These are phyloP conservation scores for Candida tropicalis DNA, from an alignment of 1,139 yeast genomes.

Conservation along the genomic window DNA sequence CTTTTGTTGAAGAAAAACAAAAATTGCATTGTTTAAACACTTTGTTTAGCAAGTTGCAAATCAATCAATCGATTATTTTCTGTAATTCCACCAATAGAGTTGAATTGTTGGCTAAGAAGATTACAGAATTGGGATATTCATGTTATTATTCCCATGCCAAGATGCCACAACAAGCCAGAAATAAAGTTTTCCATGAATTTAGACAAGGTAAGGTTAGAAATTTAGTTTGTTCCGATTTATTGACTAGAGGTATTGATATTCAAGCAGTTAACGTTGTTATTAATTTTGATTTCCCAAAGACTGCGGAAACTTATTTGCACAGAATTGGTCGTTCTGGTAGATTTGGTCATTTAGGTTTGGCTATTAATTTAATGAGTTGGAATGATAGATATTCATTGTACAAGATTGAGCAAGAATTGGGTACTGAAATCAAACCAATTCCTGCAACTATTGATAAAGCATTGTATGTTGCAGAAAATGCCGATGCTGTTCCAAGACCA, in stretches of 20 bases:
- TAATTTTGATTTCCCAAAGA: conserved; percentile 97
- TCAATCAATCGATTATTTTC: conserved; percentile 94
- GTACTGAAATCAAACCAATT: conserved; percentile 95
- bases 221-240: conserved; percentile 91
- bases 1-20: conserved; percentile 96
- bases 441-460: conserved; percentile 88
- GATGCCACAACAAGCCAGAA: conserved; percentile 97
- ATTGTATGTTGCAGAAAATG: conserved; percentile 84
- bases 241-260: conserved; percentile 98
- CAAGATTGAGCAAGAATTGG: conserved; percentile 95
- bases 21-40: conserved; percentile 95
- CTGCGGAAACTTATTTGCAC: conserved; percentile 95
- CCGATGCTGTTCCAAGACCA: conserved; percentile 80
- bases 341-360: conserved; percentile 97
- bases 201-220: conserved; percentile 98
- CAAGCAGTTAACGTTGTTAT: conserved; percentile 98
- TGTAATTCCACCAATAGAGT: conserved; percentile 97
- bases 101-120: conserved; percentile 91
- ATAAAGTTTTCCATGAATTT: conserved; percentile 97
- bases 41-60: conserved; percentile 87
- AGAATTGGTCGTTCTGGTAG: conserved; percentile 99
- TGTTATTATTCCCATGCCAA: conserved; percentile 97
- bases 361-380: conserved; percentile 96
- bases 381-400: conserved; percentile 91
- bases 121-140: conserved; percentile 94